These are phyloP conservation scores for Solanum etuberosum DNA, from an alignment of 257 asterid genomes.

Conservation along the genomic window DNA sequence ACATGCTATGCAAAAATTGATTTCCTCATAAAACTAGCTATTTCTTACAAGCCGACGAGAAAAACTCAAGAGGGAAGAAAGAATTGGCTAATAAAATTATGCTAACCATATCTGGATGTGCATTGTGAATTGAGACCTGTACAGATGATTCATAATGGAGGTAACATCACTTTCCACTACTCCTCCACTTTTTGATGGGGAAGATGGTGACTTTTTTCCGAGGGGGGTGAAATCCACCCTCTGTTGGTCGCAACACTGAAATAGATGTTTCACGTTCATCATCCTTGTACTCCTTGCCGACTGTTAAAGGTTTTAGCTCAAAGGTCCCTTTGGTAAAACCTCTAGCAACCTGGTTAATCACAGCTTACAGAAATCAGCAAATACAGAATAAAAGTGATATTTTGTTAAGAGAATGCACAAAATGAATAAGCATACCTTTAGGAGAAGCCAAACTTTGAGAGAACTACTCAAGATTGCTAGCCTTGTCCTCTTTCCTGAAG, in stretches of 20 bases:
- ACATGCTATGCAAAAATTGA: not conserved
- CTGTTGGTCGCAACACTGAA: slow-evolving; percentile 37
- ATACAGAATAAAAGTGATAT: not conserved
- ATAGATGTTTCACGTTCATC: slow-evolving; percentile 30
- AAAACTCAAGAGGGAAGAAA: not conserved
- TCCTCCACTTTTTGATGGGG: slow-evolving; percentile 63
- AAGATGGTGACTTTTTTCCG: slow-evolving; percentile 42
- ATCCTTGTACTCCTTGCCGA: slow-evolving; percentile 19
- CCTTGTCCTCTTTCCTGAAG: slow-evolving; percentile 86
- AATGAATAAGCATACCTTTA: slow-evolving; percentile 48
- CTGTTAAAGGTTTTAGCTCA: slow-evolving; percentile 67
- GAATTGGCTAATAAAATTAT: not conserved
- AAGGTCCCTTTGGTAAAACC: slow-evolving; percentile 74
- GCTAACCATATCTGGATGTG: not conserved
- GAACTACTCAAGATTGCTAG: slow-evolving; percentile 87
- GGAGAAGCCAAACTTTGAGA: slow-evolving; percentile 94
- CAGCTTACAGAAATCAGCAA: not conserved
- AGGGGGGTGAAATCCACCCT: slow-evolving; percentile 30
- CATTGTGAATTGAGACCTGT: not conserved
- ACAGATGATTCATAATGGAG: not conserved
- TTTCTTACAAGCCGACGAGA: not conserved
- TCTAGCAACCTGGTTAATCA: slow-evolving; percentile 58
- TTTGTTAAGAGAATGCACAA: not conserved
- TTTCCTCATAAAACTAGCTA: not conserved
- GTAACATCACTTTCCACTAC: slow-evolving; percentile 35